phyloP scores from a whole-genome alignment of 2,329 filamentous ascomycete species.

The Penicillium sp. region DNA sequence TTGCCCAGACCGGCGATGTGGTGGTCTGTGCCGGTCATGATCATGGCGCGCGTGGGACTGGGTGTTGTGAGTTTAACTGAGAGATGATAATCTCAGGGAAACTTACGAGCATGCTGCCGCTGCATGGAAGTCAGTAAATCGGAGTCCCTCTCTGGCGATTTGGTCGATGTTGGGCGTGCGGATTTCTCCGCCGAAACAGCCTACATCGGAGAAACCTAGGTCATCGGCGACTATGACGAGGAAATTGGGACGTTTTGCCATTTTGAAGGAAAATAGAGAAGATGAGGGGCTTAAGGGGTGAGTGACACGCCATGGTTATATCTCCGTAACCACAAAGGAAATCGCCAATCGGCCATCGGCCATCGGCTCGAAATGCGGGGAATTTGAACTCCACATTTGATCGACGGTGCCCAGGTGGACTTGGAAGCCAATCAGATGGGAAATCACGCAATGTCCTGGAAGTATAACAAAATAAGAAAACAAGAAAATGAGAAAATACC shows the following conservation, averaged over 20 bases:
- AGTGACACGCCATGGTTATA: neutral
- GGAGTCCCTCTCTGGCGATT: slow-evolving; percentile 45
- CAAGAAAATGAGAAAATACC: too few species aligned
- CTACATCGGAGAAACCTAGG: slow-evolving; percentile 53
- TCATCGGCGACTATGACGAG: slow-evolving; percentile 53
- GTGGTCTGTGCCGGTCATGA: slow-evolving; percentile 57
- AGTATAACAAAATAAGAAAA: neutral
- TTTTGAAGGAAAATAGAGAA: slow-evolving; percentile 6
- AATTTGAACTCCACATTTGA: neutral
- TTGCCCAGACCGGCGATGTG: slow-evolving; percentile 49
- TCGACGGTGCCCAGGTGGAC: neutral
- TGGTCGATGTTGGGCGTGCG: slow-evolving; percentile 52
- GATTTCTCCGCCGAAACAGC: slow-evolving; percentile 54
- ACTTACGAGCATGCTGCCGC: slow-evolving; percentile 53
- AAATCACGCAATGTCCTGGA: neutral
- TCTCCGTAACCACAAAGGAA: neutral
- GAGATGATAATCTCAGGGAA: neutral
- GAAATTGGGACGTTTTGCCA: slow-evolving; percentile 49
- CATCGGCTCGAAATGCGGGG: neutral
- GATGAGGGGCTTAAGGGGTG: neutral
- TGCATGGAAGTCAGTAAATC: slow-evolving; percentile 58
- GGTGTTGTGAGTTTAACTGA: neutral
- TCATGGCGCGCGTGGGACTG: slow-evolving; percentile 54
- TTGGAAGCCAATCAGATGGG: neutral
- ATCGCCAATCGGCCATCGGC: slow-evolving; percentile 17